These are phyloP conservation scores for Pichia phayaonensis DNA, from an alignment of 805 yeast genomes.

Conservation along the genomic window DNA sequence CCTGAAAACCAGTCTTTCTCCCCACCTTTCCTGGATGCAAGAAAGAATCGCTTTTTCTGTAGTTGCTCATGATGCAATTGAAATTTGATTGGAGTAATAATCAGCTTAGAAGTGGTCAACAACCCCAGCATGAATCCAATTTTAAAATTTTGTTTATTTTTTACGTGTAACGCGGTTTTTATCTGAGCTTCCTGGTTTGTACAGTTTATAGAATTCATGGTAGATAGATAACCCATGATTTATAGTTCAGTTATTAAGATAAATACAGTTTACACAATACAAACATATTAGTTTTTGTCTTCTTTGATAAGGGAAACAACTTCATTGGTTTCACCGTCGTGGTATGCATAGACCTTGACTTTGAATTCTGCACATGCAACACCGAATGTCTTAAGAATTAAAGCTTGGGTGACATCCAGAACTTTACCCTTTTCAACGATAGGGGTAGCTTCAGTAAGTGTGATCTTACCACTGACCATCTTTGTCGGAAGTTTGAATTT, in stretches of 20 bases:
- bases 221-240: too few species aligned
- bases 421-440: slow-evolving; percentile 77
- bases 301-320: slow-evolving; percentile 13
- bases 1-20: slow-evolving; percentile 54
- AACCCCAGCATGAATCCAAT: neutral
- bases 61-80: slow-evolving; percentile 6
- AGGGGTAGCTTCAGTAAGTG: slow-evolving; percentile 62
- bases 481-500: slow-evolving; percentile 87
- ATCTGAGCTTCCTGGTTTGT: too few species aligned
- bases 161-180: neutral
- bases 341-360: slow-evolving; percentile 71
- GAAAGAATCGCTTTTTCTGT: slow-evolving; percentile 31
- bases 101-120: neutral
- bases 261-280: neutral
- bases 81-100: neutral
- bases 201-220: too few species aligned
- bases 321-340: slow-evolving; percentile 49
- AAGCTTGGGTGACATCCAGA: slow-evolving; percentile 84
- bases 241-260: neutral
- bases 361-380: slow-evolving; percentile 88
- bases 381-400: slow-evolving; percentile 90
- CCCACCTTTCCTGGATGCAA: slow-evolving; percentile 48
- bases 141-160: neutral
- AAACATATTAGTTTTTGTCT: slow-evolving; percentile 3
- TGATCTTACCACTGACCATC: slow-evolving; percentile 82